Conservation (phyloP, 768 basidiomycete genomes). For the Suillus brevipes region DNA sequence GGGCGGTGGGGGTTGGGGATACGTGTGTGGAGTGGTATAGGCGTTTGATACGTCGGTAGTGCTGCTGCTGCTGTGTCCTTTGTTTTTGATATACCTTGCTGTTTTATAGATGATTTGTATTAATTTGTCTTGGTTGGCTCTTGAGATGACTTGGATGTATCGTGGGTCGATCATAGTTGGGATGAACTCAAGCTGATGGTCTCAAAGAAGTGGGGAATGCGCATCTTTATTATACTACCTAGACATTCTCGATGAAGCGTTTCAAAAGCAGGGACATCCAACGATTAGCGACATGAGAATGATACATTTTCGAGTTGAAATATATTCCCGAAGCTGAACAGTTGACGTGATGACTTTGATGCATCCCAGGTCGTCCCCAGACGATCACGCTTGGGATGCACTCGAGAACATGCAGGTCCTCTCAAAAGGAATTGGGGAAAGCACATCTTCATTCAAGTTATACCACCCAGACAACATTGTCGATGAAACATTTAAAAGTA, state of each 20-base stretch:
- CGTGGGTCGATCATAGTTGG: too few relatives aligned
- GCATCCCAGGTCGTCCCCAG: background rate
- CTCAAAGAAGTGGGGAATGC: too few relatives aligned
- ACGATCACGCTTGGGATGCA: background rate
- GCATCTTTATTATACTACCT: too few relatives aligned
- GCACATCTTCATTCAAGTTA: background rate
- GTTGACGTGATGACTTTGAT: too few relatives aligned
- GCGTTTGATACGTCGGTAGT: slow-evolving; percentile 24
- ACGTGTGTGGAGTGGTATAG: slow-evolving; percentile 31
- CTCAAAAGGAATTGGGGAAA: background rate
- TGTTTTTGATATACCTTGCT: background rate
- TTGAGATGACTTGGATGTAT: too few relatives aligned
- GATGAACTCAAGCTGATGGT: too few relatives aligned
- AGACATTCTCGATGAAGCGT: background rate
- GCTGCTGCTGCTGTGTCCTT: background rate
- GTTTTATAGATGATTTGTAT: background rate
- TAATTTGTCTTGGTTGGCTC: background rate
- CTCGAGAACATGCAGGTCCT: background rate
- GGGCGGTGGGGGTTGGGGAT: slow-evolving; percentile 42
- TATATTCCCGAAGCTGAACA: background rate
- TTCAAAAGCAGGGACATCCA: background rate
- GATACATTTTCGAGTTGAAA: background rate
- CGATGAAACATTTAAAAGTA: background rate
- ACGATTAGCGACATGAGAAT: background rate
- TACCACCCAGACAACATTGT: background rate